A percentile compares a stretch with the other conserved stretches of the same genome.
phyloP scores from a whole-genome alignment of 2,329 filamentous ascomycete species.

The Akanthomyces dipterigenus region DNA sequence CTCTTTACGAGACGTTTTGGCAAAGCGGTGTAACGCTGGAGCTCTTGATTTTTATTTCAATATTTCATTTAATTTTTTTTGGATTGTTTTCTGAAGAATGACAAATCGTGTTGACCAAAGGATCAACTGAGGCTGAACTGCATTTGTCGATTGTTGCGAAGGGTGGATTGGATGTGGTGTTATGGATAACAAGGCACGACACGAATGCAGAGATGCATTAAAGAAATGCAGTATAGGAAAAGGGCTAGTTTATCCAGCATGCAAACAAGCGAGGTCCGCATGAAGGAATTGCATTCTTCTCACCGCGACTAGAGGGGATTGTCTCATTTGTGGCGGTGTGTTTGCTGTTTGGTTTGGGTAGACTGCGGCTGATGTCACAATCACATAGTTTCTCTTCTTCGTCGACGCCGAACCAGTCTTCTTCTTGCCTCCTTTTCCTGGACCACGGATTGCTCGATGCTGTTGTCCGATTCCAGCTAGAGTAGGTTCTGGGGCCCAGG shows the following conservation, averaged over 20 bases:
- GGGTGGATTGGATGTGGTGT: too few species aligned
- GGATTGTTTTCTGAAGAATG: not conserved
- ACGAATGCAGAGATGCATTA: too few species aligned
- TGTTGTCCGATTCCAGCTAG: too few species aligned
- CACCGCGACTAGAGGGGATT: not conserved
- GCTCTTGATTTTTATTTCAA: too few species aligned
- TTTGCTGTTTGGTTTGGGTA: not conserved
- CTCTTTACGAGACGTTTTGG: too few species aligned
- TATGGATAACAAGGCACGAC: too few species aligned
- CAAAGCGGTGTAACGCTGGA: not conserved
- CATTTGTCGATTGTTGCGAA: not conserved
- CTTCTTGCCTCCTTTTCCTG: not conserved
- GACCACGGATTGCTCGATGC: too few species aligned
- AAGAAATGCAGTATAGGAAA: too few species aligned
- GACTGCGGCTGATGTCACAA: conserved; percentile 6
- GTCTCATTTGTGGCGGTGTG: conserved; percentile 5
- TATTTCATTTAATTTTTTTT: too few species aligned
- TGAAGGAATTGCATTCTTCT: not conserved
- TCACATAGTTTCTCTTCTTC: not conserved
- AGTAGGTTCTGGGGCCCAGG: too few species aligned
- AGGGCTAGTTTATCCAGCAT: too few species aligned
- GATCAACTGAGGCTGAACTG: not conserved
- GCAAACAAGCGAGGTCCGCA: too few species aligned
- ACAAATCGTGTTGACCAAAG: not conserved
- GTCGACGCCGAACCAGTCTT: not conserved